Conservation (phyloP, 2,329 filamentous ascomycete species). For the Colletotrichum navitas region DNA sequence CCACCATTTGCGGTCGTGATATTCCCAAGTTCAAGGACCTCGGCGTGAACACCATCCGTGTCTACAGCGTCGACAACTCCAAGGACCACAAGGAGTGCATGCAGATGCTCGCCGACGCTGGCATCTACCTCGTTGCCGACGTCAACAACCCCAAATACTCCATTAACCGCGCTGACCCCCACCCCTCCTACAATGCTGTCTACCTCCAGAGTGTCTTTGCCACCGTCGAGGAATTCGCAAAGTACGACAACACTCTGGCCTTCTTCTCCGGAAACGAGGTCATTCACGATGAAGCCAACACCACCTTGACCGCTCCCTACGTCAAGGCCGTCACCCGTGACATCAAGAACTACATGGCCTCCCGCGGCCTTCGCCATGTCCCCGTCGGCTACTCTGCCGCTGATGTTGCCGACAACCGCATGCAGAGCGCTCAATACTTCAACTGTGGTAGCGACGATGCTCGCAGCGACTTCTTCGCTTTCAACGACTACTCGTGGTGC, state of each 20-base stretch:
- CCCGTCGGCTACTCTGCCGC: slow-evolving; percentile 84
- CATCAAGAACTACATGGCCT: slow-evolving; percentile 77
- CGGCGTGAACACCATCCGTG: slow-evolving; percentile 90
- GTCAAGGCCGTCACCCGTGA: slow-evolving; percentile 85
- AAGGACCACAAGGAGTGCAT: slow-evolving; percentile 85
- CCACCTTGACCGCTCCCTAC: slow-evolving; percentile 76
- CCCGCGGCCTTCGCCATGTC: slow-evolving; percentile 71
- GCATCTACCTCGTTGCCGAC: slow-evolving; percentile 92
- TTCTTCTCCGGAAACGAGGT: slow-evolving; percentile 89
- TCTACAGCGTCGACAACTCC: slow-evolving; percentile 93
- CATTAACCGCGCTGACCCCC: slow-evolving; percentile 82
- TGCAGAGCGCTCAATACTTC: slow-evolving; percentile 90
- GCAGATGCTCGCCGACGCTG: slow-evolving; percentile 81
- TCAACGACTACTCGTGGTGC: slow-evolving; percentile 93
- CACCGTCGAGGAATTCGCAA: slow-evolving; percentile 85
- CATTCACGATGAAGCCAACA: slow-evolving; percentile 75
- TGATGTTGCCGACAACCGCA: slow-evolving; percentile 86
- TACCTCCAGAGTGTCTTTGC: slow-evolving; percentile 90
- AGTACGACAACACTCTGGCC: slow-evolving; percentile 88
- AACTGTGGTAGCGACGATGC: slow-evolving; percentile 90
- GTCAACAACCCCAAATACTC: slow-evolving; percentile 93
- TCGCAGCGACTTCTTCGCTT: slow-evolving; percentile 89
- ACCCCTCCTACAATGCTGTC: slow-evolving; percentile 83
- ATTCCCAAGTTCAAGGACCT: slow-evolving; percentile 86
- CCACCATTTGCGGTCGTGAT: slow-evolving; percentile 79